Evolutionary conservation across 2,329 filamentous ascomycete species (phyloP), one percentile per base, ranked within the genome.

Genomic region (Hypoxylon sp.): DNA sequence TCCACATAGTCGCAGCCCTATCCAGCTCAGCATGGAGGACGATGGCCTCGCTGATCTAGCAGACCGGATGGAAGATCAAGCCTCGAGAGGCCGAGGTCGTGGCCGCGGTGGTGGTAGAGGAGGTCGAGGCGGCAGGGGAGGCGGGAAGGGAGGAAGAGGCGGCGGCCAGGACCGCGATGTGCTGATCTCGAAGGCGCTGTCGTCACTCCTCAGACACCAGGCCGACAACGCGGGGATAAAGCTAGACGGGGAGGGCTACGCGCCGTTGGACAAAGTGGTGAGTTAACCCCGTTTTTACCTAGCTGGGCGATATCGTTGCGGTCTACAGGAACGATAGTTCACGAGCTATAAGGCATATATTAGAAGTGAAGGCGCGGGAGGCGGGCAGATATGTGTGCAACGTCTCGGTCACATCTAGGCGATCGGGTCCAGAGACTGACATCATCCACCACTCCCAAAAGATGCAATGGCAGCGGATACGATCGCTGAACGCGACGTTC

Each of bases 401-500:
- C 26, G 8, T 27, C 26, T 4, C n/a, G n/a, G n/a, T n/a, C n/a
- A n/a, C n/a, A n/a, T 29, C 41, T 29, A 15, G 2, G 31, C 3
- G 20, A 4, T 1, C 8, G 13, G 9, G 7, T 23, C 20, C 21
- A 13, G 17, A 41, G 45, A 55, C 45, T 38, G 43, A 46, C 45
- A 45, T n/a, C n/a, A n/a, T n/a, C n/a, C n/a, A 31, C n/a, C 55
- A 56, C 41, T 15, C 9, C 2, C 21, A 21, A 20, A 54, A 85
- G 82, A 75, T 87, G 38, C 73, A 76, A 59, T 86, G 81, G 78
- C 78, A 76, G 0, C 81, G 83, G 7, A 67, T 97, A 51, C 85
- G 84, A 62, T 85, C 84, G 3, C 80, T 96, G 8, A 81, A 90
- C 60, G 84, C 89, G n/a, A 90, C 88, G 0, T 83, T 97, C 55